A percentile compares a stretch with the other conserved stretches of the same genome.
Conservation (phyloP, 768 basidiomycete species). For the Rhodosporidiobolus sp. region DNA sequence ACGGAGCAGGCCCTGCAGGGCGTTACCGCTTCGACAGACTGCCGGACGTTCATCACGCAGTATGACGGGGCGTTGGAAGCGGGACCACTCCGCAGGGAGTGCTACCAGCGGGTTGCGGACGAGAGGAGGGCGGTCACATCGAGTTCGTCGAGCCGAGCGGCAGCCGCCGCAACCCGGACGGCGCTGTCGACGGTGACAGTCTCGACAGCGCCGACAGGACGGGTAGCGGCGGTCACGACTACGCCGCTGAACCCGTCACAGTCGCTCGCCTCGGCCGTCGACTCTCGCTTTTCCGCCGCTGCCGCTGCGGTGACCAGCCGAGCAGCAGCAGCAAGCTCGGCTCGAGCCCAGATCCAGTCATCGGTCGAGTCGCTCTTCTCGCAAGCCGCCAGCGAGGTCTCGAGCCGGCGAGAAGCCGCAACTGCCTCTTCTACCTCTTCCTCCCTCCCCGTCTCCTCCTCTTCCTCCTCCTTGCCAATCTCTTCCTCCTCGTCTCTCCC, state of each 20-base stretch:
- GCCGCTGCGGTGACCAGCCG: not conserved
- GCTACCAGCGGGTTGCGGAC: not conserved
- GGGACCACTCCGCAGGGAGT: not conserved
- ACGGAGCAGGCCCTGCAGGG: not conserved
- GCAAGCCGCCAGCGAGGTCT: conserved; percentile 1
- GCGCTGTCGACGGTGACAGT: not conserved
- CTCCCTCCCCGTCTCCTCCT: not conserved
- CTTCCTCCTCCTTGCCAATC: not conserved
- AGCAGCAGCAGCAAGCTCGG: conserved; percentile 5
- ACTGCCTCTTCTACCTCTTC: not conserved
- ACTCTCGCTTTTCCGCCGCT: not conserved
- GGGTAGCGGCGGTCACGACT: not conserved
- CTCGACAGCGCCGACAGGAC: not conserved
- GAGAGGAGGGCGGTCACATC: not conserved
- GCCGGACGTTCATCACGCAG: not conserved
- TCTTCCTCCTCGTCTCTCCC: not conserved
- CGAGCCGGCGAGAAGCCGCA: conserved; percentile 6
- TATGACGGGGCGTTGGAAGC: not conserved
- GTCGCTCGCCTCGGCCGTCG: not conserved
- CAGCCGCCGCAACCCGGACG: not conserved
- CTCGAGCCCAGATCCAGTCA: conserved; percentile 6
- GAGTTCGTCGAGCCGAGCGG: not conserved
- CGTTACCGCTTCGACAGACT: not conserved
- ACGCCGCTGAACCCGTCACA: not conserved
- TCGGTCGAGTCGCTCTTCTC: conserved; percentile 19